Base-by-base conservation (phyloP, 2,329 filamentous ascomycete genomes). In the Botryotinia globosa region DNA sequence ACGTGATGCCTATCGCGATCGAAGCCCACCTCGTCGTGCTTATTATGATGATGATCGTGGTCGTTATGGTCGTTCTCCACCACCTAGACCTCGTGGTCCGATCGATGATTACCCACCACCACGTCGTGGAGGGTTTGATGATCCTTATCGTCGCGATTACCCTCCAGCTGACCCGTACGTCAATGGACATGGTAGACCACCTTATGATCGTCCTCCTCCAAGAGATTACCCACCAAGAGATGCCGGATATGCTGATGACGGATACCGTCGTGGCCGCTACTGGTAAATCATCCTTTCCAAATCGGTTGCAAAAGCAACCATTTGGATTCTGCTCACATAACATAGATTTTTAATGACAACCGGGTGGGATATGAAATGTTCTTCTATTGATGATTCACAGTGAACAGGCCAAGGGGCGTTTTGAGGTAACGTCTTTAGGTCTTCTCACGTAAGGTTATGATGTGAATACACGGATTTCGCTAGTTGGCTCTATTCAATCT, bases 31-130 rank as follows among this genome's bases (percentile, higher is more conserved):
- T 72, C 87, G 92, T 74, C 91, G 93, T 77, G 92, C 95, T 74
- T 97, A 97, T 83, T 97, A 98, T 83, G 91, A 93, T 64, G 93
- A 95, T 76, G 90, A 92, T 80, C 86, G 86, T 77, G 90, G 92
- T 78, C 89, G 91, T 67, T 94, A 94, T 68, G 94, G 94, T 80
- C 91, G 93, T 73, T 94, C 93, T 72, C 93, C 94, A 74, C 92
- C 92, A 62, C 65, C 65, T 25, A 91, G 92, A 76, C 91, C 91
- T 76, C 86, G 87, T 76, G 86, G 85, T 34, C 90, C 92, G 62
- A 86, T 92, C 75, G 91, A 94, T 74, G 94, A 97, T 80, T 96
- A 97, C 77, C 89, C 90, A 71, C 89, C 90, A 76, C 88, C 87
- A 73, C 86, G 87, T 72, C 86, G 91, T 75, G 86, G 87, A 76